Evolutionary conservation across 805 yeast species (phyloP).

Genomic region (Yamadazyma takamatsuzukensis): DNA sequence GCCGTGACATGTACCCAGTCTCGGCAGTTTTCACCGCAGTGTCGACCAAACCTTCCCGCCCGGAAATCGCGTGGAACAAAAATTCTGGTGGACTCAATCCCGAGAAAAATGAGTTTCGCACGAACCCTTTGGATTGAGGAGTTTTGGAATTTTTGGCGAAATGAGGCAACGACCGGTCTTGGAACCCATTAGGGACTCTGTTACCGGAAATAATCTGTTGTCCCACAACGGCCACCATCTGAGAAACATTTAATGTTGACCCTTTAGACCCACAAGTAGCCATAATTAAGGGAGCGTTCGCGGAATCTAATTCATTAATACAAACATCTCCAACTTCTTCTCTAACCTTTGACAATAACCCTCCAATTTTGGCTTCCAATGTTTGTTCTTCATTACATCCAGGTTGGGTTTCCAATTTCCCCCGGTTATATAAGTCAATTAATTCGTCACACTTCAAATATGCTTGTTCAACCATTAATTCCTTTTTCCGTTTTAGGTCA

Average conservation of each 20-base stretch:
- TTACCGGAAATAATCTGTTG: conserved; percentile 98
- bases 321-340: conserved; percentile 99
- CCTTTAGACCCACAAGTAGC: conserved; percentile 99
- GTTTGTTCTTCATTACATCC: conserved; percentile 99
- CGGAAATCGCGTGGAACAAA: conserved; percentile 97
- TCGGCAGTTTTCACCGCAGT: conserved; percentile 99
- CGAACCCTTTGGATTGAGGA: conserved; percentile 97
- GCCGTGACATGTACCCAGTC: conserved; percentile 97
- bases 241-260: conserved; percentile 95
- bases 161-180: conserved; percentile 96
- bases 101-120: conserved; percentile 88
- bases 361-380: conserved; percentile 95
- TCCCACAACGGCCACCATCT: conserved; percentile 99
- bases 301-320: conserved; percentile 81
- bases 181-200: conserved; percentile 99
- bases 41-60: conserved; percentile 99
- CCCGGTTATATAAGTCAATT: conserved; percentile 71
- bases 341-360: conserved; percentile 91
- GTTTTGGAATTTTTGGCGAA: conserved; percentile 93
- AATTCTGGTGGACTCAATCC: conserved; percentile 97
- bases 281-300: conserved; percentile 97
- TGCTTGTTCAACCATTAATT: conserved; percentile 84
- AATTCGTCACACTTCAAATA: conserved; percentile 88
- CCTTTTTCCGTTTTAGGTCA: conserved; percentile 73
- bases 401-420: conserved; percentile 95